Evolutionary conservation across 495 filamentous ascomycete species (phyloP).

Genomic region (Xylaria flabelliformis): DNA sequence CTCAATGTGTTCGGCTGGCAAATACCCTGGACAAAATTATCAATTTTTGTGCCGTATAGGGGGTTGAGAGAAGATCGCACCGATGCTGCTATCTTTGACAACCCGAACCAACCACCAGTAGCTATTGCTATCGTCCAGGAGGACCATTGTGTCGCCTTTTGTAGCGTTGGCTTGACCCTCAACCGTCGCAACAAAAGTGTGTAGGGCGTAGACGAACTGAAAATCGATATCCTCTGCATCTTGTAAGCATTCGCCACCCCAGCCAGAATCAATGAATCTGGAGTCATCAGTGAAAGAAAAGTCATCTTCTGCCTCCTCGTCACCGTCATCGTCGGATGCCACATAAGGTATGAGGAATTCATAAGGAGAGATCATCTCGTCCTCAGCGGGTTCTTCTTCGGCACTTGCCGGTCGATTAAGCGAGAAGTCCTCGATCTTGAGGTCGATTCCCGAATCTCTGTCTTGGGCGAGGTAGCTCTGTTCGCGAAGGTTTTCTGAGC

Average conservation of each 20-base stretch:
- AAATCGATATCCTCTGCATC: slow-evolving; percentile 97
- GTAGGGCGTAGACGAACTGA: slow-evolving; percentile 97
- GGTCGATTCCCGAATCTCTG: slow-evolving; percentile 24
- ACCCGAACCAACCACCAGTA: slow-evolving; percentile 99
- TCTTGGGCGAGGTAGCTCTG: slow-evolving; percentile 8
- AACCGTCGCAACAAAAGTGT: slow-evolving; percentile 96
- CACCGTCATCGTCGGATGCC: slow-evolving; percentile 44
- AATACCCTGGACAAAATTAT: slow-evolving; percentile 68
- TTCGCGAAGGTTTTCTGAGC: slow-evolving; percentile 27
- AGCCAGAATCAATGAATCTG: slow-evolving; percentile 69
- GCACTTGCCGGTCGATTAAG: slow-evolving; percentile 6
- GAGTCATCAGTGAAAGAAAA: slow-evolving; percentile 55
- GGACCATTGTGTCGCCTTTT: slow-evolving; percentile 99
- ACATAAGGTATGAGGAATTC: slow-evolving; percentile 44
- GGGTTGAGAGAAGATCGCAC: slow-evolving; percentile 54
- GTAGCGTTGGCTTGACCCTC: slow-evolving; percentile 98
- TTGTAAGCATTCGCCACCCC: slow-evolving; percentile 82
- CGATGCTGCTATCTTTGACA: slow-evolving; percentile 96
- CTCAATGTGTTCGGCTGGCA: slow-evolving; percentile 98
- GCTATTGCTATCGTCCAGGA: slow-evolving; percentile 98
- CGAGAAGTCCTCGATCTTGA: slow-evolving; percentile 25
- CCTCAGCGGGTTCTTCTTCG: slow-evolving; percentile 17
- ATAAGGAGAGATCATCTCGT: slow-evolving; percentile 32
- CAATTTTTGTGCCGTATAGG: neutral
- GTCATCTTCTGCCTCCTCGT: slow-evolving; percentile 55